Conservation (phyloP, 169 alveolate genomes). For the Plasmodium falciparum region DNA sequence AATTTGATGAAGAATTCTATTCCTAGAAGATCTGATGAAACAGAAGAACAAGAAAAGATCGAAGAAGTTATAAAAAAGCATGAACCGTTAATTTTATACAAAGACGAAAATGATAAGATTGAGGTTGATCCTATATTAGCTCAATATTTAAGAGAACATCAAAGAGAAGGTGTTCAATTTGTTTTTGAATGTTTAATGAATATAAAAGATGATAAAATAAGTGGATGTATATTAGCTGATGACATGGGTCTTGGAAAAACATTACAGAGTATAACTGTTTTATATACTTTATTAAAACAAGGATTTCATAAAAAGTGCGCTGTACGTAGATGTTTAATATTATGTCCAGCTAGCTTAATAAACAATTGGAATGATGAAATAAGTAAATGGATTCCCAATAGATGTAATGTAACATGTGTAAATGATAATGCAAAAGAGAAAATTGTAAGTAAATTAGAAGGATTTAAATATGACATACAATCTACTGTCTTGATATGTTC, state of each 20-base stretch:
- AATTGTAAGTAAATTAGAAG: slow-evolving; percentile 91
- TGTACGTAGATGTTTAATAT: slow-evolving; percentile 91
- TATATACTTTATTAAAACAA: slow-evolving; percentile 92
- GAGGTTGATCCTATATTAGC: slow-evolving; percentile 82
- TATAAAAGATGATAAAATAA: slow-evolving; percentile 89
- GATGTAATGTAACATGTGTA: slow-evolving; percentile 90
- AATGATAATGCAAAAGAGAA: slow-evolving; percentile 91
- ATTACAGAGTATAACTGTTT: slow-evolving; percentile 90
- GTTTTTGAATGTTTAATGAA: slow-evolving; percentile 94
- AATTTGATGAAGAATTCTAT: slow-evolving; percentile 25
- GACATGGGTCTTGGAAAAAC: slow-evolving; percentile 96
- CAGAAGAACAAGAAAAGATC: slow-evolving; percentile 21
- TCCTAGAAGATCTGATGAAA: slow-evolving; percentile 63
- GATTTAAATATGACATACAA: slow-evolving; percentile 89
- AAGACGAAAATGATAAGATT: slow-evolving; percentile 59
- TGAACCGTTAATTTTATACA: slow-evolving; percentile 49
- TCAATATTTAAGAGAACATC: slow-evolving; percentile 88
- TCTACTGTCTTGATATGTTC: slow-evolving; percentile 91
- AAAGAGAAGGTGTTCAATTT: slow-evolving; percentile 92
- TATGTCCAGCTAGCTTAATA: slow-evolving; percentile 94
- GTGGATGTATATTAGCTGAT: slow-evolving; percentile 94
- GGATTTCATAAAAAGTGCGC: slow-evolving; percentile 91
- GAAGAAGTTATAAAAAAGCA: slow-evolving; percentile 19
- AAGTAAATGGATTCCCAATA: slow-evolving; percentile 93
- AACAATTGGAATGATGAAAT: slow-evolving; percentile 95